Base-by-base conservation (phyloP, 371 early-diverging fungal species). In the Mucor mucedo region DNA sequence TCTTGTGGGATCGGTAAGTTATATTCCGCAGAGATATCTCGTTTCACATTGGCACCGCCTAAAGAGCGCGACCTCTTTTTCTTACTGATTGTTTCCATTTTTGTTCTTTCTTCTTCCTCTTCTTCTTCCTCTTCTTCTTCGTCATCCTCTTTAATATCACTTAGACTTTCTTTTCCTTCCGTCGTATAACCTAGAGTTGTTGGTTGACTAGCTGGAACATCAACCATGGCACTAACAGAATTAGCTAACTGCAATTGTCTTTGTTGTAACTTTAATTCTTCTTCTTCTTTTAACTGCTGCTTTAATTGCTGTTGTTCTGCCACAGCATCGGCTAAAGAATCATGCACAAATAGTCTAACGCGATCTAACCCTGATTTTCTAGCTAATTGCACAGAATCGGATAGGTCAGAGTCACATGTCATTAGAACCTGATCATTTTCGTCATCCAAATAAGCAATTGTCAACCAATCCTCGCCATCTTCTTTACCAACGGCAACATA, bases 351-450 rank as follows among this genome's bases (percentile, higher is more conserved):
- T 48, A 96, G 69, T 71, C 90, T 77, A 38, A 96, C 88, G 29
- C 93, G 88, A 63, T 84, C 84, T 70, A 85, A 82, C 28, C 88
- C 90, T n/a, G 84, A 78, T 58, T 87, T 83, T 60, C 80, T 78
- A 29, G 96, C 91, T 68, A 93, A 82, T 7, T 85, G 72, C 0
- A 95, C 91, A 11, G 94, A 91, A 64, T 95, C 94, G 11, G 82
- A 71, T 58, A 96, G 69, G 62, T 96, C 96, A 4, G 84, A 80
- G 59, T 91, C 89, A 41, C 83, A 79, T 33, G 86, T 85, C 73
- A 96, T 80, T 63, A 87, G 78, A 8, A 96, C 90, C 57, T 86
- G 76, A 69, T 96, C 96, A 60, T 89, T 86, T 49, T 96, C 96
- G 60, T 95, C 95, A 67, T 96, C 96, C 63, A 91, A 59, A 72